phyloP scores from a whole-genome alignment of 768 basidiomycete genomes.

The Mycena pura region DNA sequence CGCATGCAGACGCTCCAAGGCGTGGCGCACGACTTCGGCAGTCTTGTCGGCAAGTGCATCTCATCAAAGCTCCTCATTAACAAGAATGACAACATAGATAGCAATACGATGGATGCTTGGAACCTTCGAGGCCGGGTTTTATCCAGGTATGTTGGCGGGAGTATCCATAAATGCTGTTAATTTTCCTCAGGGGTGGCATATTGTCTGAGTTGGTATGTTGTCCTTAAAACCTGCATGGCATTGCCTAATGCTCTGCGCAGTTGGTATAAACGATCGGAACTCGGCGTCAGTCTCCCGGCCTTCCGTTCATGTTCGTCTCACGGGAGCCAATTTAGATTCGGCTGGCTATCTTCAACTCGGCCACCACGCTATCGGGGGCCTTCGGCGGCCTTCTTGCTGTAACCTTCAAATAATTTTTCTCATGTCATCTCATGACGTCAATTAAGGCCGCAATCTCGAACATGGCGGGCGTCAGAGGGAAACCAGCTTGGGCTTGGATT shows the following conservation, averaged over 20 bases:
- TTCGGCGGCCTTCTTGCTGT: conserved; percentile 23
- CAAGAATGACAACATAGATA: conserved; percentile 28
- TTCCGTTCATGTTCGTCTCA: background rate
- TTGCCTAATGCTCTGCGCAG: conserved; percentile 38
- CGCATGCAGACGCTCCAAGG: conserved; percentile 65
- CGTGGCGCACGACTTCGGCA: conserved; percentile 63
- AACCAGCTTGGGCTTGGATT: conserved; percentile 60
- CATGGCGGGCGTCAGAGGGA: conserved; percentile 72
- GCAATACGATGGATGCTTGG: conserved; percentile 71
- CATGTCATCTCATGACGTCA: background rate
- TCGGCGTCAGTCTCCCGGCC: conserved; percentile 52
- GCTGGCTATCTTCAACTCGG: conserved; percentile 79
- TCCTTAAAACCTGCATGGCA: background rate
- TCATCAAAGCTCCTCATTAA: background rate
- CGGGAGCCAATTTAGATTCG: conserved; percentile 33
- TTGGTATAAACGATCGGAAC: conserved; percentile 84
- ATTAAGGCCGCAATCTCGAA: conserved; percentile 70
- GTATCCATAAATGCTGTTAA: conserved; percentile 53
- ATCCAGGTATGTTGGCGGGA: conserved; percentile 63
- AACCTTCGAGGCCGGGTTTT: conserved; percentile 63
- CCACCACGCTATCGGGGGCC: conserved; percentile 80
- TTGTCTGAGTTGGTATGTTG: conserved; percentile 21
- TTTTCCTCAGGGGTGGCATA: conserved; percentile 20
- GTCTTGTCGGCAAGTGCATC: conserved; percentile 57
- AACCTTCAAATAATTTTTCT: background rate